Conservation (phyloP, 768 basidiomycete genomes). For the Amyloporia xantha region DNA sequence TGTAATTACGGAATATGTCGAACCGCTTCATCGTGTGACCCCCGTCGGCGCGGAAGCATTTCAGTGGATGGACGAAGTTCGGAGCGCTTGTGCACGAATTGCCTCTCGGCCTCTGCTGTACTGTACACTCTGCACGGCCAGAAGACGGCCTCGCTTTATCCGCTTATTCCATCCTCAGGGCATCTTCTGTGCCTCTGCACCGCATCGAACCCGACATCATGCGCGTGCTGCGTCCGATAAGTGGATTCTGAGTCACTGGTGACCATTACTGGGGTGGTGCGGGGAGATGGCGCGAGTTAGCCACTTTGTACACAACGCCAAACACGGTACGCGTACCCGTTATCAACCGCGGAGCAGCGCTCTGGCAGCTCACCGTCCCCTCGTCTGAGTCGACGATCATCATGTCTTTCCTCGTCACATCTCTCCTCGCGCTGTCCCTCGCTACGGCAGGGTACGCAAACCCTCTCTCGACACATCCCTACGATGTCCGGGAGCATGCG, state of each 20-base stretch:
- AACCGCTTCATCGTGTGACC: no score
- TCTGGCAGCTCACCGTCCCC: not conserved
- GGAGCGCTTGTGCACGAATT: no score
- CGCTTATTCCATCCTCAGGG: no score
- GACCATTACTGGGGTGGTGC: not conserved
- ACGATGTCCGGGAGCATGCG: conserved; percentile 29
- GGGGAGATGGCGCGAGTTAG: not conserved
- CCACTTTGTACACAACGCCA: conserved; percentile 15
- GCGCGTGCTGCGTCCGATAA: no score
- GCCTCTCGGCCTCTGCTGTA: no score
- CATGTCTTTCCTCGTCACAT: conserved; percentile 23
- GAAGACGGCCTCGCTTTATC: no score
- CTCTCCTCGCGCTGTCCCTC: conserved; percentile 33
- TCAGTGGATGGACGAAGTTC: no score
- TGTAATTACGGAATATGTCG: no score
- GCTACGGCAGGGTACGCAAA: conserved; percentile 30
- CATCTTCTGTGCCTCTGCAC: no score
- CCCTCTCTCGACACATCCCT: conserved; percentile 39
- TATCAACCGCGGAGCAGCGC: conserved; percentile 8
- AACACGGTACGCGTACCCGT: conserved; percentile 15
- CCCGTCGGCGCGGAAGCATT: no score
- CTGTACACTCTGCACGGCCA: no score
- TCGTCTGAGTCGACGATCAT: conserved; percentile 18
- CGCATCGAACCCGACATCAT: no score
- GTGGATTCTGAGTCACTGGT: not conserved